A percentile compares a stretch with the other conserved stretches of the same genome.
These are phyloP conservation scores for Martiniozyma abietophila DNA, from an alignment of 805 yeast genomes.

Conservation along the genomic window DNA sequence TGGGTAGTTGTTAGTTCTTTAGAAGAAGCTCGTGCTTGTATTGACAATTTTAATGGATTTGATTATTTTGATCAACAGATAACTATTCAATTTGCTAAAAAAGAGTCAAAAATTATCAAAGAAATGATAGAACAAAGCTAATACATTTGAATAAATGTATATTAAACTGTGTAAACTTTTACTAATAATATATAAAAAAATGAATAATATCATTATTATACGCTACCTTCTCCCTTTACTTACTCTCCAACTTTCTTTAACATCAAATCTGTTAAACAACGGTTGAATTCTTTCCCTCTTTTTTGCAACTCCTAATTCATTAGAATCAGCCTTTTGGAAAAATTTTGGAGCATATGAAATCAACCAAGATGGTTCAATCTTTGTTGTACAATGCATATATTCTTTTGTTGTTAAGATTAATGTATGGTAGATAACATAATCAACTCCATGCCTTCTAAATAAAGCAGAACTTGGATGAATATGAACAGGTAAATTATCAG, in stretches of 20 bases:
- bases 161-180: background rate
- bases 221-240: conserved; percentile 31
- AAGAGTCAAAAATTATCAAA: conserved; percentile 23
- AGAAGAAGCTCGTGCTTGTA: conserved; percentile 43
- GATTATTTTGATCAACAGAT: conserved; percentile 45
- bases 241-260: conserved; percentile 69
- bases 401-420: conserved; percentile 76
- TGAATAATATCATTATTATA: background rate
- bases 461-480: conserved; percentile 84
- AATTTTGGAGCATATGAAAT: conserved; percentile 61
- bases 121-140: conserved; percentile 12
- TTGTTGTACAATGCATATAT: conserved; percentile 83
- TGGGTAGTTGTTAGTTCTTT: conserved; percentile 44
- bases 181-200: background rate
- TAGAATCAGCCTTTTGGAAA: conserved; percentile 53
- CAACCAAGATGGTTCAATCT: conserved; percentile 78
- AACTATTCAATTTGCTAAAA: conserved; percentile 34
- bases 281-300: conserved; percentile 66
- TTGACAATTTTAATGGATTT: conserved; percentile 37
- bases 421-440: conserved; percentile 75
- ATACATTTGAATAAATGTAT: background rate
- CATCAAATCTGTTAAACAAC: conserved; percentile 49
- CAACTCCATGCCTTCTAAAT: conserved; percentile 44
- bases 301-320: conserved; percentile 39
- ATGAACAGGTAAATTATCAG: conserved; percentile 63